Evolutionary conservation across 306 rosid genomes (phyloP).

Genomic region (Trifolium dubium): DNA sequence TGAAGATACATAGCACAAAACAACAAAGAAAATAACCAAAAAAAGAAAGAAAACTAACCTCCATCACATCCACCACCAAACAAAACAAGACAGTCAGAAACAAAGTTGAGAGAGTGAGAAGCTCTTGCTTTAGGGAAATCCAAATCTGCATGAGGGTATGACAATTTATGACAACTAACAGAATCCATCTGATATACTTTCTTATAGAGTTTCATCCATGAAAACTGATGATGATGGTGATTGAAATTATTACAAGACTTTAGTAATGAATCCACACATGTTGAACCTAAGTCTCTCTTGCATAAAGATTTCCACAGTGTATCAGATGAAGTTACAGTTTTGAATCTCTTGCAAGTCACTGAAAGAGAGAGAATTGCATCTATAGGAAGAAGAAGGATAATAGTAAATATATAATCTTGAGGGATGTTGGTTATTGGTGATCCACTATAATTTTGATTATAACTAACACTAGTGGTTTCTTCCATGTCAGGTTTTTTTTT

Average conservation of each 20-base stretch:
- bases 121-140: constrained; percentile 79
- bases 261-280: constrained; percentile 65
- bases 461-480: constrained; percentile 48
- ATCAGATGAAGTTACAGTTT: constrained; percentile 60
- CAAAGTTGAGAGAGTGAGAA: constrained; percentile 93
- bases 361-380: constrained; percentile 78
- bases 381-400: constrained; percentile 69
- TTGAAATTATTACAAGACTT: constrained; percentile 39
- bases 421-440: constrained; percentile 70
- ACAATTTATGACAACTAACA: constrained; percentile 59
- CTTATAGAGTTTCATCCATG: constrained; percentile 83
- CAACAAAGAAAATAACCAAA: neutral
- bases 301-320: constrained; percentile 76
- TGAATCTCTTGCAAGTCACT: constrained; percentile 78
- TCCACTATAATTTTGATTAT: constrained; percentile 44
- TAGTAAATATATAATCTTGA: constrained; percentile 71
- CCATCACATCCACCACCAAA: constrained; percentile 96
- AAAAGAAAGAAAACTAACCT: constrained; percentile 57
- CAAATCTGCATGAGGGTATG: constrained; percentile 48
- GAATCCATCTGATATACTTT: constrained; percentile 61
- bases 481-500: constrained; percentile 52
- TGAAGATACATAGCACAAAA: constrained; percentile 10
- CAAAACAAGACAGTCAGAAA: constrained; percentile 76
- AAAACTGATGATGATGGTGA: constrained; percentile 40
- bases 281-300: constrained; percentile 77